phyloP scores from a whole-genome alignment of 73 alveolate species.

The Paramecium sonneborni region DNA sequence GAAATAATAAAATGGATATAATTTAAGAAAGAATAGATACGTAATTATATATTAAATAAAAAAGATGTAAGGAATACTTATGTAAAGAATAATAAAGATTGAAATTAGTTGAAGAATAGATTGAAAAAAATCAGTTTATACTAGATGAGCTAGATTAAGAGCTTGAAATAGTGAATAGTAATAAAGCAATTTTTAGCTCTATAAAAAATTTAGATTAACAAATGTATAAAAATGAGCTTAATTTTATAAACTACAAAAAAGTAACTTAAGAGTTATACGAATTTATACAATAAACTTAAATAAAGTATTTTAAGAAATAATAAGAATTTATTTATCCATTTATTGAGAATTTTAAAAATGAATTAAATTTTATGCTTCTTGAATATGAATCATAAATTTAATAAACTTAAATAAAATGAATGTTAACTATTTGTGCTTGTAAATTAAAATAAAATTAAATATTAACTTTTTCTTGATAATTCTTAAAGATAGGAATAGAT shows the following conservation, averaged over 20 bases:
- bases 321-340: not conserved
- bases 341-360: slow-evolving; percentile 9
- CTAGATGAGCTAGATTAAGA: not conserved
- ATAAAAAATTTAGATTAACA: not conserved
- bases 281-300: not conserved
- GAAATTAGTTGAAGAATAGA: not conserved
- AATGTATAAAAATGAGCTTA: not conserved
- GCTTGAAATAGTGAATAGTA: not conserved
- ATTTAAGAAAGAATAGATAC: not conserved
- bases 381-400: not conserved
- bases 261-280: not conserved
- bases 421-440: not conserved
- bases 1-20: not conserved
- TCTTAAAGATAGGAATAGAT: not conserved
- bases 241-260: not conserved
- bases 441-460: too few species aligned
- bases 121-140: not conserved
- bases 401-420: not conserved
- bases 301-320: not conserved
- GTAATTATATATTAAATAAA: not conserved
- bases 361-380: not conserved
- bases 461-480: not conserved
- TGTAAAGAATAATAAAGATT: not conserved
- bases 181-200: not conserved
- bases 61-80: not conserved